Conservation (phyloP, 805 yeast species). For the Ogataea angusta region DNA sequence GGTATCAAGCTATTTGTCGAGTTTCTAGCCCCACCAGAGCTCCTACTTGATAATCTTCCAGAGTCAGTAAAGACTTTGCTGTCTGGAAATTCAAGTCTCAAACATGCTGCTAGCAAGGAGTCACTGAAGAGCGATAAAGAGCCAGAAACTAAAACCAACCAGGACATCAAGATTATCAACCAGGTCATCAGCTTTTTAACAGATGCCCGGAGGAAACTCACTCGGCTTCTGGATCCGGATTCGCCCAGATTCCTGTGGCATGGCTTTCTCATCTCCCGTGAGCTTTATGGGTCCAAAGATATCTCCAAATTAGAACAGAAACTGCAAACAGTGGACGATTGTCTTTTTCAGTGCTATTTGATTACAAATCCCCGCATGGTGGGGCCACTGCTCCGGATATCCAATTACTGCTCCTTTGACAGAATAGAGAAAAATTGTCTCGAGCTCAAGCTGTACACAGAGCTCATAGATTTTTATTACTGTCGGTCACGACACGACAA, state of each 20-base stretch:
- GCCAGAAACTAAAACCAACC: constrained; percentile 19
- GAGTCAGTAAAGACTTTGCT: constrained; percentile 11
- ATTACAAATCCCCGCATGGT: constrained; percentile 66
- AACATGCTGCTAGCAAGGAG: constrained; percentile 8
- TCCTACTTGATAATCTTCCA: constrained; percentile 48
- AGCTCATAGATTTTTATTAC: constrained; percentile 73
- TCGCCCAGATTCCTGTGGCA: constrained; percentile 42
- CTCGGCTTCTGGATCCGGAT: constrained; percentile 38
- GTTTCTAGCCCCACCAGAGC: constrained; percentile 58
- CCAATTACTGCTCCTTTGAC: constrained; percentile 67
- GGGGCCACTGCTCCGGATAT: constrained; percentile 77
- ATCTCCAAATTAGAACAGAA: constrained; percentile 35
- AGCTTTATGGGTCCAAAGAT: constrained; percentile 32
- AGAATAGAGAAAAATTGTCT: constrained; percentile 56
- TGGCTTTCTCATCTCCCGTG: constrained; percentile 40
- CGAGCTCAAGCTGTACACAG: constrained; percentile 50
- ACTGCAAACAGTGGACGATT: constrained; percentile 60
- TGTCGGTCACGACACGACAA: constrained; percentile 59
- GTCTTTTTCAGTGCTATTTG: constrained; percentile 71
- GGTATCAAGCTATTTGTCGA: constrained; percentile 47
- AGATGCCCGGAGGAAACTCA: constrained; percentile 49
- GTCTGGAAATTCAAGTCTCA: constrained; percentile 1
- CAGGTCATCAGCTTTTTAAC: constrained; percentile 47
- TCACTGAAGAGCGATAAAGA: constrained; percentile 7
- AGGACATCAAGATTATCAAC: constrained; percentile 35